Evolutionary conservation across 352 stramenopile genomes (phyloP).

Genomic region (Detonula confervacea): DNA sequence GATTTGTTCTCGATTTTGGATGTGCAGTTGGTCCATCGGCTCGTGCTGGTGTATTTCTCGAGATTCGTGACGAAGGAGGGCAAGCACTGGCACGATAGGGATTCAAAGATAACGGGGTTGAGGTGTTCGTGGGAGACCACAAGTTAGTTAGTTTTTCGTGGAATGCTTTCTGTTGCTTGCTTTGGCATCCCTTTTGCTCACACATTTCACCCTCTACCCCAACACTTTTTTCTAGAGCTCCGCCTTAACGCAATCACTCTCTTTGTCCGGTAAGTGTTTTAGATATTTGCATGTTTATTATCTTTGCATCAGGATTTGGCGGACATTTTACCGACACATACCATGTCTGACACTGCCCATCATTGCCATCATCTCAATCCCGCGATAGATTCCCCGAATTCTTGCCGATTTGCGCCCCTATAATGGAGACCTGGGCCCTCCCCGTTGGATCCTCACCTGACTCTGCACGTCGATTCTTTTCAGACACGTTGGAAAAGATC

Average conservation of each 20-base stretch:
- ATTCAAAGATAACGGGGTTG: conserved; percentile 82
- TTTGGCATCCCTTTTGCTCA: background rate
- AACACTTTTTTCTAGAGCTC: conserved; percentile 56
- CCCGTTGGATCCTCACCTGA: conserved; percentile 44
- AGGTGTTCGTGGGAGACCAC: conserved; percentile 81
- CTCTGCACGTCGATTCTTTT: conserved; percentile 66
- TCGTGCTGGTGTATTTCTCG: conserved; percentile 82
- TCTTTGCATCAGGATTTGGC: background rate
- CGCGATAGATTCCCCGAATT: conserved; percentile 74
- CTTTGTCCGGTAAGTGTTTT: conserved; percentile 63
- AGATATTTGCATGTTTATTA: background rate
- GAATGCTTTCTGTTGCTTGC: conserved; percentile 11
- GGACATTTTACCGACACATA: no score
- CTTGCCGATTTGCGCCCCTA: conserved; percentile 73
- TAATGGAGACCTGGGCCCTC: conserved; percentile 75
- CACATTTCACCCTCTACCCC: background rate
- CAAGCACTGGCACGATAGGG: conserved; percentile 78
- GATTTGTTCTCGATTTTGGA: conserved; percentile 85
- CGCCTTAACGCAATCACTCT: conserved; percentile 83
- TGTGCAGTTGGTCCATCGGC: conserved; percentile 69
- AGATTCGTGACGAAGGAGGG: conserved; percentile 77
- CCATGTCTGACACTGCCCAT: no score
- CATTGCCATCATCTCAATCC: no score
- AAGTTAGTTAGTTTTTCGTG: no score
- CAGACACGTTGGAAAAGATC: conserved; percentile 68